A percentile compares a stretch with the other conserved stretches of the same genome.
Conservation (phyloP, 148 eudicot species). For the Mesembryanthemum crystallinum region DNA sequence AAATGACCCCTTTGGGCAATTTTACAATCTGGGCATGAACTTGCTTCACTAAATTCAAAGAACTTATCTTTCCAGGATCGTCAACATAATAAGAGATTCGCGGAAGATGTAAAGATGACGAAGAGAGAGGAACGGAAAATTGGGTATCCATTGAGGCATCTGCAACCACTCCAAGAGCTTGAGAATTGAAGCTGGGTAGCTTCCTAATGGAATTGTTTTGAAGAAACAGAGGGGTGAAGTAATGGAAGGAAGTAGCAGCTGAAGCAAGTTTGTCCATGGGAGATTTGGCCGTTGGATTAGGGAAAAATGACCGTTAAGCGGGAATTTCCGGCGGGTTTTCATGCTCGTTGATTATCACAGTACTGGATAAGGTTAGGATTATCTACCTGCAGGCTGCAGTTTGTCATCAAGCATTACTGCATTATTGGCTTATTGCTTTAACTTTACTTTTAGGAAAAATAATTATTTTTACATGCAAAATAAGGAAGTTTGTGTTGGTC, state of each 20-base stretch:
- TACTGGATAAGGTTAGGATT: conserved; percentile 22
- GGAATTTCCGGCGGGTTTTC: conserved; percentile 28
- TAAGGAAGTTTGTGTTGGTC: too few species aligned
- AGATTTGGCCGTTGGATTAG: background rate
- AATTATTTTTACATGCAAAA: too few species aligned
- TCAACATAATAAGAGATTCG: conserved; percentile 13
- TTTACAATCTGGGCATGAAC: conserved; percentile 57
- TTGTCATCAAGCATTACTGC: too few species aligned
- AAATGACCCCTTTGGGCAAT: conserved; percentile 22
- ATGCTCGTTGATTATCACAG: background rate
- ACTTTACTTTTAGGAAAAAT: too few species aligned
- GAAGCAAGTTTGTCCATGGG: conserved; percentile 15
- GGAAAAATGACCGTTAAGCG: conserved; percentile 18
- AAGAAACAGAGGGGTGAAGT: conserved; percentile 12
- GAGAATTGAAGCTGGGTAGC: too few species aligned
- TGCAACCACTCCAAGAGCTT: conserved; percentile 22
- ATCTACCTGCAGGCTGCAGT: too few species aligned
- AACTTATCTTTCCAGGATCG: conserved; percentile 25
- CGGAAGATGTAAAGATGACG: conserved; percentile 7
- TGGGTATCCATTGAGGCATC: conserved; percentile 20
- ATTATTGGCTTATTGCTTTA: too few species aligned
- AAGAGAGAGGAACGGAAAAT: conserved; percentile 22
- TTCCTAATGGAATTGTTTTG: conserved; percentile 22
- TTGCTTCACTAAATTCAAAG: conserved; percentile 40
- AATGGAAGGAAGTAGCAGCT: conserved; percentile 5